A percentile compares a stretch with the other conserved stretches of the same genome.
phyloP scores from a whole-genome alignment of 352 stramenopile genomes.

The Phytophthora lateralis region DNA sequence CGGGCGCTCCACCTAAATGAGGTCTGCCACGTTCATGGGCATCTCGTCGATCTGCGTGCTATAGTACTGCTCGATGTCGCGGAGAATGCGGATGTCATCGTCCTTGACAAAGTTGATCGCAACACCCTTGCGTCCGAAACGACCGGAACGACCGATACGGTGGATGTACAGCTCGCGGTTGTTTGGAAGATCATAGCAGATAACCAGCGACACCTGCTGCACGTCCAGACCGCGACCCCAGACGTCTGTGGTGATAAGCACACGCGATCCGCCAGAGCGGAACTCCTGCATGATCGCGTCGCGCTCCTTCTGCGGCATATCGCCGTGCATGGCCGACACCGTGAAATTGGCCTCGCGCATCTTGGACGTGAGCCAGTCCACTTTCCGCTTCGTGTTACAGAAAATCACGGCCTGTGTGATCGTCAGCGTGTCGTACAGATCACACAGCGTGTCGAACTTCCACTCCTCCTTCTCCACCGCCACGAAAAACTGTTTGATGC shows the following conservation, averaged over 20 bases:
- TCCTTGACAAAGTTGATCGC: constrained; percentile 99
- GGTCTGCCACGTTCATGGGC: constrained; percentile 98
- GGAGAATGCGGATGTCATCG: constrained; percentile 95
- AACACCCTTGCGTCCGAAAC: constrained; percentile 97
- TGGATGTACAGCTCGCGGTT: constrained; percentile 98
- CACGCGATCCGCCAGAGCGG: constrained; percentile 91
- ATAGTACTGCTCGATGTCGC: constrained; percentile 99
- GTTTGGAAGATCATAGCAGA: constrained; percentile 97
- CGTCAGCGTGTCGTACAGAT: constrained; percentile 99
- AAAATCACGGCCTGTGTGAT: constrained; percentile 99
- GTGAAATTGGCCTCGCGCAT: constrained; percentile 98
- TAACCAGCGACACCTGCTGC: constrained; percentile 97
- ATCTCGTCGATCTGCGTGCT: constrained; percentile 99
- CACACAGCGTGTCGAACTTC: constrained; percentile 99
- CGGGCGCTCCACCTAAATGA: constrained; percentile 96
- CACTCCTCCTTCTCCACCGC: constrained; percentile 98
- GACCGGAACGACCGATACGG: constrained; percentile 95
- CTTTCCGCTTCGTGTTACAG: constrained; percentile 98
- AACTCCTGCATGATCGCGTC: constrained; percentile 98
- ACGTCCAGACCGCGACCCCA: constrained; percentile 98
- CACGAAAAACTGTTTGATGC: constrained; percentile 99
- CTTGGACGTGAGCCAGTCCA: constrained; percentile 96
- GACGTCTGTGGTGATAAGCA: constrained; percentile 98
- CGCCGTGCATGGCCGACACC: constrained; percentile 96
- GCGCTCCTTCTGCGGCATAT: constrained; percentile 96